Evolutionary conservation across 345 rosid genomes (phyloP), one percentile per base, ranked within the genome.

Genomic region (Hibiscus trionum): DNA sequence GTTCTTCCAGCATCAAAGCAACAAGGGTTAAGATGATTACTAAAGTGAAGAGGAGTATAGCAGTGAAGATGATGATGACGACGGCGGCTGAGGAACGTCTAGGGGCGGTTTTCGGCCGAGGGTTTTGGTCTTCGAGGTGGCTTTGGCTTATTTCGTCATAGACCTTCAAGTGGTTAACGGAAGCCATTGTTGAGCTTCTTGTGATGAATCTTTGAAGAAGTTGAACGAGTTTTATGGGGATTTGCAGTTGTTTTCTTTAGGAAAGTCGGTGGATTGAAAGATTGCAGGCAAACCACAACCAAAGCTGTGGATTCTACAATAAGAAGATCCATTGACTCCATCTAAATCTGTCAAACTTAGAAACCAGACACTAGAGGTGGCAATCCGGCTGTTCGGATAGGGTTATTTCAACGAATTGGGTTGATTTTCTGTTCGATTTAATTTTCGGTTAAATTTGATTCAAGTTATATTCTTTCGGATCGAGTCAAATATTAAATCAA

Each of bases 121-220:
- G 71, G 1, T 56, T 65, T 59, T 80, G 89, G 65, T 73, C 77
- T 78, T 82, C 91, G 19, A 59, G 73, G 71, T 77, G 82, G 37
- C 37, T 35, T 35, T 35, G 37, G 62, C 60, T 69, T 21, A 93
- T 85, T 77, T 82, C 91, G 77, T 75, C 91, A 60, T 93, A 91
- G 61, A 96, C 98, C 75, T 82, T 89, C 76, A 85, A 61, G 64
- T 73, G 44, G 39, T 83, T 90, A 60, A 53, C 24, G 24, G 96
- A 83, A 27, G 89, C 93, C 98, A 93, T 53, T 90, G 56, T 3
- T 19, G 7, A 12, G 24, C 27, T 66, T 73, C 27, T 35, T 5
- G 3, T 5, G 10, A 0, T 14, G 58, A 53, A 53, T 53, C 11
- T n/a, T 53, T 17, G 19, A 53, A n/a, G 2, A 52, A 7, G 24